Base-by-base conservation (phyloP, 176 grass and related monocot species). In the Lolium multiflorum region DNA sequence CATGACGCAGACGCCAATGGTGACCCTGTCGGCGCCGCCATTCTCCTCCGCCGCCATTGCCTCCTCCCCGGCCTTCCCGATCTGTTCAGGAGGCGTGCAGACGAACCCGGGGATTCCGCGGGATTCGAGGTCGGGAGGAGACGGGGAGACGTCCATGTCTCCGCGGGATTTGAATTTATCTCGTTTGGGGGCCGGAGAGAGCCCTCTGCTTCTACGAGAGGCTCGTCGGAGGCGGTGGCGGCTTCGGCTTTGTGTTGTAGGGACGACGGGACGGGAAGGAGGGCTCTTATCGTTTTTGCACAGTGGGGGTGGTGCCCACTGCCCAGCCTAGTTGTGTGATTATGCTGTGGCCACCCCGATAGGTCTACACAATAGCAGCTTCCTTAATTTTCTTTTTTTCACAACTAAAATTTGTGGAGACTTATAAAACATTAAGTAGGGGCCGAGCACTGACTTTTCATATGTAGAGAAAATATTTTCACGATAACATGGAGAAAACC, bases 1-100 rank as follows among this genome's bases (percentile, higher is more conserved):
- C 97, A 99, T 91, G 76, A 99, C 97, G 77, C 97, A 99, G 78
- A 99, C 94, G 55, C 97, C 97, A 87, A 99, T 92, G 88, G 83
- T 90, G 88, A 99, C 56, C 90, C 37, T 90, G 39, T 28, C 44
- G 60, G 85, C 77, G 51, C 50, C 70, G 16, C 71, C 82, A 88
- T 87, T 91, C 9, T 62, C 76, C 25, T 80, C 49, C 89, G 66
- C 61, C 85, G 80, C 82, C 89, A 91, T 91, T 88, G 81, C 81
- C 20, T 4, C 84, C 26, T 14, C 59, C 86, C 47, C 58, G 80
- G 46, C 63, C 85, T 3, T 15, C 67, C 61, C 85, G 79, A 81
- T 85, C 77, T 26, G 54, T 50, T 44, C 46, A 78, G 65, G 35
- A 2, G 26, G 47, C 61, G 71, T 78, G 63, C 80, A 44, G 67